Evolutionary conservation across 129 eudicot species (phyloP).

Genomic region (Tanacetum coccineum): DNA sequence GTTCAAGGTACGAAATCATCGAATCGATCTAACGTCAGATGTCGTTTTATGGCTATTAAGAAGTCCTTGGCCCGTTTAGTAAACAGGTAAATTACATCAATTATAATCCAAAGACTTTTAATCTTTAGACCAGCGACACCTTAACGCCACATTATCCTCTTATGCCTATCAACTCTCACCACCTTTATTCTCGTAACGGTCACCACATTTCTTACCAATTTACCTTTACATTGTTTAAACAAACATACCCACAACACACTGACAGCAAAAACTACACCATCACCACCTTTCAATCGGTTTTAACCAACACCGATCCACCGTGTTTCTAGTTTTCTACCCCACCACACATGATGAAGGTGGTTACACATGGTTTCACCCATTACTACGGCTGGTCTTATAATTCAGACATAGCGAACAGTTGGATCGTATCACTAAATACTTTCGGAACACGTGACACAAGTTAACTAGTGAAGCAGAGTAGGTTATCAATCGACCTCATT

Average conservation of each 20-base stretch:
- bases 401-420: neutral
- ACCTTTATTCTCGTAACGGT: too few species aligned
- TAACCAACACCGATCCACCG: too few species aligned
- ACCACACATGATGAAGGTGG: too few species aligned
- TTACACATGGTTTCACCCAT: too few species aligned
- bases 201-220: too few species aligned
- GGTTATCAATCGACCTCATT: constrained; percentile 22
- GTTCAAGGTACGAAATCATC: neutral
- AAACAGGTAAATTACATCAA: constrained; percentile 8
- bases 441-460: constrained; percentile 14
- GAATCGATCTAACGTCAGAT: neutral
- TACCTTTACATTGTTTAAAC: too few species aligned
- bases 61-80: neutral
- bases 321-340: too few species aligned
- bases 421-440: neutral
- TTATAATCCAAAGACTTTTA: neutral
- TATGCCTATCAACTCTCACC: too few species aligned
- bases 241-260: too few species aligned
- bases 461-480: constrained; percentile 8
- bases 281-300: too few species aligned
- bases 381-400: neutral
- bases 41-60: neutral
- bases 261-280: too few species aligned
- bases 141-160: too few species aligned
- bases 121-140: neutral